A percentile compares a stretch with the other conserved stretches of the same genome.
Conservation (phyloP, 306 rosid genomes). For the Styphnolobium japonicum region DNA sequence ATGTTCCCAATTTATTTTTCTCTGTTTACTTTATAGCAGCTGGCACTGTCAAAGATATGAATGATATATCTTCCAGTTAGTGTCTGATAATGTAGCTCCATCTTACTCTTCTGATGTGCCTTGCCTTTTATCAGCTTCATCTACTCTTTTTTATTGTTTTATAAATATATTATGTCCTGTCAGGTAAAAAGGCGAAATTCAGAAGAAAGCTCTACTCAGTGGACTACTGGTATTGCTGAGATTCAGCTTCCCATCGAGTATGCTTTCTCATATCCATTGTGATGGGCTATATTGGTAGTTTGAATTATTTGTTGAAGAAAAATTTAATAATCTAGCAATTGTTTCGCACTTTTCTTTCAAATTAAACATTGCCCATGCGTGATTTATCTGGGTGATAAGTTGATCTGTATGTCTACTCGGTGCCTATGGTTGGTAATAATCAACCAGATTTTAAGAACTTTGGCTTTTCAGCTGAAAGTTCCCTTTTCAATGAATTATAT, state of each 20-base stretch:
- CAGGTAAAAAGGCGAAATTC: slow-evolving; percentile 93
- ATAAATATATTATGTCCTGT: neutral
- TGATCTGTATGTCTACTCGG: neutral
- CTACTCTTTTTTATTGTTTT: neutral
- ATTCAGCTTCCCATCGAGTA: slow-evolving; percentile 98
- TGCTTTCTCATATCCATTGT: slow-evolving; percentile 28
- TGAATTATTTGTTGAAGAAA: neutral
- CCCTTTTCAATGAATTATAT: neutral
- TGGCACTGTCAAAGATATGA: neutral
- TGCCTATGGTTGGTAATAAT: neutral
- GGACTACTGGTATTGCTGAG: slow-evolving; percentile 99
- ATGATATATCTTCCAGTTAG: neutral
- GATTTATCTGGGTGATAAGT: neutral
- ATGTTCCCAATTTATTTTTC: neutral
- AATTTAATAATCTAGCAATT: neutral
- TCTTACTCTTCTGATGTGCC: neutral
- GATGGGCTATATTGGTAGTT: neutral
- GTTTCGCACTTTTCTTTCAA: neutral
- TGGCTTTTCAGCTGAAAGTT: neutral
- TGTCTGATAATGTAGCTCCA: neutral
- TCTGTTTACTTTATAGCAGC: neutral
- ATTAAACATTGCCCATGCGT: neutral
- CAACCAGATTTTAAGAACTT: neutral
- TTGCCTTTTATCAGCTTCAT: neutral
- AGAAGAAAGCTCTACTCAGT: slow-evolving; percentile 96